phyloP scores from a whole-genome alignment of 345 rosid species.

The Gossypium turneri region DNA sequence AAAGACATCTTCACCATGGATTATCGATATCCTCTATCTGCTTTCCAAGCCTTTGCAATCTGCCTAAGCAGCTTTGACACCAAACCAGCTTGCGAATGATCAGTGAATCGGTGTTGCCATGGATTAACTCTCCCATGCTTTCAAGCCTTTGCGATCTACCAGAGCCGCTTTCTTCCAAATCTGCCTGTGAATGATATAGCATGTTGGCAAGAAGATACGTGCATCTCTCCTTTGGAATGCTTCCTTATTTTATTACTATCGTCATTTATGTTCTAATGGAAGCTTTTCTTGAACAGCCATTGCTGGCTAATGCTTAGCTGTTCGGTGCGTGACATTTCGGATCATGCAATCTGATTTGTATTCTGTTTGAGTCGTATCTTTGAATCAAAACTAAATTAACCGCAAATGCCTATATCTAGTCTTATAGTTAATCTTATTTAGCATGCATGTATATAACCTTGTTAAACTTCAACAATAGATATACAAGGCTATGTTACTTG shows the following conservation, averaged over 20 bases:
- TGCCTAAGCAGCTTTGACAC: constrained; percentile 97
- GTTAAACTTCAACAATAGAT: neutral
- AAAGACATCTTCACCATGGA: constrained; percentile 97
- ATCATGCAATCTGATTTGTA: constrained; percentile 21
- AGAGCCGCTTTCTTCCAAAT: neutral
- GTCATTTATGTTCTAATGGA: constrained; percentile 6
- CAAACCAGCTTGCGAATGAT: constrained; percentile 89
- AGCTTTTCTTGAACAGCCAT: constrained; percentile 15
- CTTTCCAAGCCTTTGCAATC: constrained; percentile 89
- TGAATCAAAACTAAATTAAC: constrained; percentile 7
- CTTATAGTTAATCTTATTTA: neutral
- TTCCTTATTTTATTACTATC: neutral
- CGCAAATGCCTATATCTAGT: neutral
- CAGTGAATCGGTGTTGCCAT: neutral
- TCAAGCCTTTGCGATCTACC: constrained; percentile 1
- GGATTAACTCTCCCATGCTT: constrained; percentile 14
- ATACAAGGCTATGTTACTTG: neutral
- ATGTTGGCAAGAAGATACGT: neutral
- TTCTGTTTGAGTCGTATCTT: constrained; percentile 9
- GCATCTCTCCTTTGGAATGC: neutral
- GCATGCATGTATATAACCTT: neutral
- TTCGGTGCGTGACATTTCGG: neutral
- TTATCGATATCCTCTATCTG: constrained; percentile 83
- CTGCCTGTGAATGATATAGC: neutral
- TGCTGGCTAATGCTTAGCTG: neutral